Evolutionary conservation across 2,329 filamentous ascomycete species (phyloP), one percentile per base, ranked within the genome.

Genomic region (Pyrenophora graminea): DNA sequence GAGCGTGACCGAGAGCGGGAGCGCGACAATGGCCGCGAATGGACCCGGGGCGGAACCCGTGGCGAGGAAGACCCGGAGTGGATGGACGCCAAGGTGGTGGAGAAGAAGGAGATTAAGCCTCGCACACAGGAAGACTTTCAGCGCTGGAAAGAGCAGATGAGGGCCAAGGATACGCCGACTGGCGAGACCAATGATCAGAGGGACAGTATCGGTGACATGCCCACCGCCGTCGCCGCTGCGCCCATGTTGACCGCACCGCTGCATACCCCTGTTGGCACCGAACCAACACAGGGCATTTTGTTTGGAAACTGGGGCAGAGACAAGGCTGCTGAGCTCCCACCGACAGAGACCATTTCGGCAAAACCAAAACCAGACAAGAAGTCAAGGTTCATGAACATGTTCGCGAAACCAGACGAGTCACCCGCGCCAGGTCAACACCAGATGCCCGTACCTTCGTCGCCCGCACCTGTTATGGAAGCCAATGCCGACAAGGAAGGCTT

Each of bases 131-230:
- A 95, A 67, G 92, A 97, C 61, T 95, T 97, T 72, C 88, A 95
- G 75, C 90, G 90, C 61, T 97, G 93, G 85, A 96, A 96, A 81
- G 90, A 95, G 63, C 83, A 82, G 58, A 95, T 95, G 91, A 93
- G 89, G 73, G 86, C 85, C 33, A 82, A 84, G 55, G 84, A 75
- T 40, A 56, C 71, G 4, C 56, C 63, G 8, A 73, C 73, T 42
- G 75, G 80, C 51, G 79, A 79, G 63, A 79, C 75, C 55, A 74
- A 77, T n/a, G 76, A 78, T 39, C 55, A 63, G 12, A 62, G 63
- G 56, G 71, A 59, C 10, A 39, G 48, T n/a, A 41, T 54, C 7
- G 34, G 55, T 3, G 62, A 66, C n/a, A 47, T 58, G 6, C 36
- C 62, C 10, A 61, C 62, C 17, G 58, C 65, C 13, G 54, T 55